Evolutionary conservation across 1,284 basidiomycete species (phyloP), one percentile per base, ranked within the genome.

Genomic region (Cutaneotrichosporon mucoides): DNA sequence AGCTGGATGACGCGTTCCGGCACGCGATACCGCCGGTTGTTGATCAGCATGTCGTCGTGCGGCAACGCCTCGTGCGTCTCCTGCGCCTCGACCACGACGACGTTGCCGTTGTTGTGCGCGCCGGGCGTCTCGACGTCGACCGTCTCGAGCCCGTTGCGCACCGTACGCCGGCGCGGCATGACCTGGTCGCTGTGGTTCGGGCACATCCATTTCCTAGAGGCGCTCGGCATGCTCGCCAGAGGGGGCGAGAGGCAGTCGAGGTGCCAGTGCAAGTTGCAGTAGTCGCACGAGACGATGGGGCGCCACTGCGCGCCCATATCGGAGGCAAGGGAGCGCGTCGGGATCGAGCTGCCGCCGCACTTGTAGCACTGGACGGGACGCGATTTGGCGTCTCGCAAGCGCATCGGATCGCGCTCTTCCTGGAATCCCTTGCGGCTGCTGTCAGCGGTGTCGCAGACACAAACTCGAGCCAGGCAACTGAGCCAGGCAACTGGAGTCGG

Each of bases 141-240:
- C 7, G 85, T 82, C 13, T 85, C 76, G 4, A 83, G 81, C 66
- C 84, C 83, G 51, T 86, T 83, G 70, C 86, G 87, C 34, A 91
- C 86, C 54, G 90, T 83, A 45, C 92, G 86, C 59, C 84, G 84
- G 68, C 88, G 90, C 4, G 85, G 84, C 90, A 43, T 68, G n/a
- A 88, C 82, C 63, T 87, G 86, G 62, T 95, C 90, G 35, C 87
- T 86, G 74, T 99, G 95, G 70, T 93, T 92, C 2, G 96, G 96
- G 78, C 95, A 99, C 91, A 95, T 97, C 95, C 96, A 99, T 77
- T 94, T 96, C 79, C 88, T 88, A 65, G 85, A 86, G 58, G 88
- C 85, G 34, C 88, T 84, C 4, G 96, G 96, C 85, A 98, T 88
- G 48, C 83, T 83, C 16, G 88, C 82, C 67, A 97, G 80, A 2